Base-by-base conservation (phyloP, 1,139 yeast species). In the Pichia sp. region DNA sequence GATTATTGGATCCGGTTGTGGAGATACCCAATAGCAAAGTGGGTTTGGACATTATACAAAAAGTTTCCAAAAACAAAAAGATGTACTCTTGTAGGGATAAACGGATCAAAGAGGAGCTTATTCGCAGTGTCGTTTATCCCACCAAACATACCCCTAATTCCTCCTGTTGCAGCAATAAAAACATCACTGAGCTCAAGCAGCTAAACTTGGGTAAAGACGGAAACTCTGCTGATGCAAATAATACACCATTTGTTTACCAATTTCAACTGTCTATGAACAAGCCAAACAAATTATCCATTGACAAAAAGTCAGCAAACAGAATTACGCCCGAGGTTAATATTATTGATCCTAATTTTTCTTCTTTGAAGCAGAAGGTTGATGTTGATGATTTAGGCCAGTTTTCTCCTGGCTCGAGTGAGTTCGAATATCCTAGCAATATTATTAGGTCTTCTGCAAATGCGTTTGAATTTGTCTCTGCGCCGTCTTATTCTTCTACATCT, bases 1-100 rank as follows among this genome's bases (percentile, higher is more conserved):
- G 61, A 31, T 54, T 70, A 38, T 51, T 70, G 38, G 67, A 66
- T n/a, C 72, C 72, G 2, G 70, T 69, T 1, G 56, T 59, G n/a
- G 70, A 68, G 26, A 61, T 67, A 16, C 69, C 70, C 7, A 66
- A 63, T 48, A 65, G 63, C 48, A 55, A 64, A 53, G 70, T 63
- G 13, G 70, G 70, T 0, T 54, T 64, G 16, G 67, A 66, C 16
- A 52, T 66, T 23, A 66, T 67, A 50, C 59, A 61, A 36, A 61
- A 60, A 32, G 57, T 61, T 4, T 57, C 65, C 1, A 59, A 58
- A 26, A 52, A 51, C 13, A 52, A 47, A 19, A 49, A 50, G n/a
- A 48, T 52, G 45, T 50, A 54, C 8, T 56, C 54, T 3, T 56
- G 57, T 30, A 44, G 49, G 34, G 49, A 54, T 31, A 50, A 42